These are phyloP conservation scores for Chlorociboria aeruginascens DNA, from an alignment of 495 filamentous ascomycete genomes.

Conservation along the genomic window DNA sequence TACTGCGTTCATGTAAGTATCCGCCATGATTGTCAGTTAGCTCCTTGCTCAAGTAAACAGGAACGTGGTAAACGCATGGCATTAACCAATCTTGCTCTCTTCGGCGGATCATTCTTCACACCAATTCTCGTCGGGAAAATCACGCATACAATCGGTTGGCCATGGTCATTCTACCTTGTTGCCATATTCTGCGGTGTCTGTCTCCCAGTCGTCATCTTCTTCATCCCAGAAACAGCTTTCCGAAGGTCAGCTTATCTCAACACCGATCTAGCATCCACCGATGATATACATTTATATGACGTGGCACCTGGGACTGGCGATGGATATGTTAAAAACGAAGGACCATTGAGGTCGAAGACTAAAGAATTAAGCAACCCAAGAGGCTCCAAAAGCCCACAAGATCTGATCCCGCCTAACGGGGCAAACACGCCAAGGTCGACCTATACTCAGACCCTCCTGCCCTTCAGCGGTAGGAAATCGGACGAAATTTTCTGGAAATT, in stretches of 20 bases:
- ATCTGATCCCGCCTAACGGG: background rate
- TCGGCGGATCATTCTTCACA: conserved; percentile 86
- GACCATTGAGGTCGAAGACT: background rate
- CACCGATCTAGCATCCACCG: conserved; percentile 24
- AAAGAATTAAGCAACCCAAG: conserved; percentile 2
- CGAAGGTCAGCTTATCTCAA: conserved; percentile 43
- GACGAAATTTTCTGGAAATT: conserved; percentile 44
- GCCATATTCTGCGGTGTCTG: conserved; percentile 55
- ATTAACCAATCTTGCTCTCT: conserved; percentile 74
- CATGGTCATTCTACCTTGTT: conserved; percentile 68
- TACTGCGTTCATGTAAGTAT: conserved; percentile 62
- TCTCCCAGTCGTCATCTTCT: conserved; percentile 56
- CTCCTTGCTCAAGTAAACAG: conserved; percentile 21
- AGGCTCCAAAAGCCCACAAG: background rate
- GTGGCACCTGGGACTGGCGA: background rate
- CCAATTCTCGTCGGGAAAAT: conserved; percentile 83
- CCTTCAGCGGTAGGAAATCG: conserved; percentile 75
- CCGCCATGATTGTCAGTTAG: too few relatives aligned
- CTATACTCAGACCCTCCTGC: conserved; percentile 43
- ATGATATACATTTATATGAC: conserved; percentile 1
- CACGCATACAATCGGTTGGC: conserved; percentile 61
- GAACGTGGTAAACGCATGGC: conserved; percentile 85
- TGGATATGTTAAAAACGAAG: background rate
- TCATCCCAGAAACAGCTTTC: conserved; percentile 80
- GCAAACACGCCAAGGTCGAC: conserved; percentile 31